Conservation (phyloP, 164 flowering plant genomes). For the Vitis rotundifolia region DNA sequence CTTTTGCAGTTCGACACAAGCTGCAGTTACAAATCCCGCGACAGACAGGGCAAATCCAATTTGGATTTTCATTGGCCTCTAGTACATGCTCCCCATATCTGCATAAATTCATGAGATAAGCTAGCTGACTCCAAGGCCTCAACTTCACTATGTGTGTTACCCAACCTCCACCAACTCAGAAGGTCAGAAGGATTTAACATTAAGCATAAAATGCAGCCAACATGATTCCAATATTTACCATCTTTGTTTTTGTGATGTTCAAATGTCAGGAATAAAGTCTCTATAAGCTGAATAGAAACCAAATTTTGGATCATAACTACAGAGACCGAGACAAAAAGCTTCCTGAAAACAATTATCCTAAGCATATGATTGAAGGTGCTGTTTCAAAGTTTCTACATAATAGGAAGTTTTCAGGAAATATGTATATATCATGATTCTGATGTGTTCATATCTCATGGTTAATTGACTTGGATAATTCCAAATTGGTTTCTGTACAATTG, state of each 20-base stretch:
- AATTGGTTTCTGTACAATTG: no score
- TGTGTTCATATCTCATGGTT: no score
- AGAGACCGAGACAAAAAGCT: neutral
- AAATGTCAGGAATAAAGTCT: neutral
- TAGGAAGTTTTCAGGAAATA: neutral
- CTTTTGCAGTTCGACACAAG: conserved; percentile 80
- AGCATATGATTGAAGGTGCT: neutral
- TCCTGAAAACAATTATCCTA: neutral
- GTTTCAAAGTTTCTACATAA: neutral
- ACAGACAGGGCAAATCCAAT: conserved; percentile 89
- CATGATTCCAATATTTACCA: no score
- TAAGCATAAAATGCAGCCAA: neutral
- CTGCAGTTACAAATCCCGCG: conserved; percentile 99
- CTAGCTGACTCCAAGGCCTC: neutral
- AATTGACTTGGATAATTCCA: no score
- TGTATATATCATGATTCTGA: neutral
- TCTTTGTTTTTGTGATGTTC: neutral
- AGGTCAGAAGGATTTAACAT: neutral
- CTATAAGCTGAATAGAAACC: neutral
- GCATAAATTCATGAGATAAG: conserved; percentile 2
- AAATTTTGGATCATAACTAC: neutral
- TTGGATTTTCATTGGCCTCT: conserved; percentile 70
- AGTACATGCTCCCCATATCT: conserved; percentile 97
- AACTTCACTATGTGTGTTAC: neutral
- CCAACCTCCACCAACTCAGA: neutral